Base-by-base conservation (phyloP, 257 asterid species). In the Lycium ferocissimum region DNA sequence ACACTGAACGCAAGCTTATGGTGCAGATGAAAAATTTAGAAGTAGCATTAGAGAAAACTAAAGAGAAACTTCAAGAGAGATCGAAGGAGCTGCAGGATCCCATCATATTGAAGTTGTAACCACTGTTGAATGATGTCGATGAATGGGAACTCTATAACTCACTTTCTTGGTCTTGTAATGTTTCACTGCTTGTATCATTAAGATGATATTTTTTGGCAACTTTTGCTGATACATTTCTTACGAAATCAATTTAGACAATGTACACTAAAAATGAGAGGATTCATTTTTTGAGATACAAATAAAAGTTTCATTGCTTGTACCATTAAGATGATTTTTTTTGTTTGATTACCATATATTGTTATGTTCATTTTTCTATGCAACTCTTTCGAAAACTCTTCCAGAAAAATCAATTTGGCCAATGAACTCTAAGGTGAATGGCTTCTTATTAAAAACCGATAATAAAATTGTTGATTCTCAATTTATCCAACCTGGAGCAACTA, bases 1-100 rank as follows among this genome's bases (percentile, higher is more conserved):
- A 49, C 38, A 47, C 83, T 81, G 76, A 84, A 57, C 70, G 40
- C 35, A 54, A 26, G 40, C 11, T 20, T 8, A 62, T 5, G 43
- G 4, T 84, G 82, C 96, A 95, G 98, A 86, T 95, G 89, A 88
- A 18, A 85, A 91, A 85, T 84, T 79, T 95, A 15, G 95, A 92
- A 87, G 86, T 79, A 22, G 99, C 98, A 14, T 51, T 95, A 4
- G 93, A 86, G 80, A 89, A 89, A 3, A 83, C 90, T 18, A 93
- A 94, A 92, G 91, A 91, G 83, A 85, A 88, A 87, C 91, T 95
- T 87, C 80, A 70, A 13, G 89, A 85, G 86, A 86, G 84, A 87
- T 85, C 79, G 85, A 80, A 86, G 43, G 87, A 89, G 22, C 88
- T 90, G 86, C 73, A 17, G 76, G 87, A 87, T 69, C 86, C 12